These are phyloP conservation scores for Nakazawaea pomicola DNA, from an alignment of 805 yeast genomes.

Conservation along the genomic window DNA sequence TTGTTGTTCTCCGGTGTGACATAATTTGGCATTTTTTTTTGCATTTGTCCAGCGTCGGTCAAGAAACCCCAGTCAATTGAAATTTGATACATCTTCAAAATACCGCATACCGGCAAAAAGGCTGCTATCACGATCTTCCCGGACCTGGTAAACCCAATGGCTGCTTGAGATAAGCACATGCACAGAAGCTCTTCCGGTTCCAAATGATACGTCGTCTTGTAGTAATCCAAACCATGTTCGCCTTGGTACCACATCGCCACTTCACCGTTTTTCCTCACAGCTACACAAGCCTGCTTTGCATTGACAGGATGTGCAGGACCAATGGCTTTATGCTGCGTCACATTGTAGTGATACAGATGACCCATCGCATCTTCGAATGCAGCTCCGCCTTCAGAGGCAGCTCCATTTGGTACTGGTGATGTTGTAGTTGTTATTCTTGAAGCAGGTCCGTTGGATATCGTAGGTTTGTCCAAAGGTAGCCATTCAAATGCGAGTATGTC, in stretches of 20 bases:
- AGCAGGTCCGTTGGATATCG: constrained; percentile 58
- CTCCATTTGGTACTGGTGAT: constrained; percentile 26
- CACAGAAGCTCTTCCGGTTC: constrained; percentile 25
- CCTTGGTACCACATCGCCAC: constrained; percentile 60
- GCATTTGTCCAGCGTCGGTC: constrained; percentile 39
- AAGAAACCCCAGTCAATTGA: constrained; percentile 54
- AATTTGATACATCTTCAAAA: constrained; percentile 37
- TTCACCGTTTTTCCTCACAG: constrained; percentile 58
- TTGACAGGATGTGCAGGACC: constrained; percentile 66
- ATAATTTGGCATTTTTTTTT: constrained; percentile 41
- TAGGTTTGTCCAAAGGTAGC: constrained; percentile 70
- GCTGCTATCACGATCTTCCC: constrained; percentile 40
- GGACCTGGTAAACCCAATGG: constrained; percentile 50
- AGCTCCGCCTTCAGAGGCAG: constrained; percentile 30
- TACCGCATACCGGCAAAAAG: constrained; percentile 27
- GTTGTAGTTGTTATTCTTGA: constrained; percentile 23
- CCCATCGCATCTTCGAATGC: constrained; percentile 28
- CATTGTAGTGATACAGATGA: constrained; percentile 45
- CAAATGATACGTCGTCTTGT: constrained; percentile 28
- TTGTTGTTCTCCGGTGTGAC: constrained; percentile 43
- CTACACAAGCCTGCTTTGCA: constrained; percentile 67
- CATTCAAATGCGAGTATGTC: constrained; percentile 55
- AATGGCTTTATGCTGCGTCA: constrained; percentile 51
- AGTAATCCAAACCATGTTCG: constrained; percentile 55
- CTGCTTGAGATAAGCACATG: too few species aligned